phyloP scores from a whole-genome alignment of 2,329 filamentous ascomycete genomes.

The Trichoderma koningiopsis region DNA sequence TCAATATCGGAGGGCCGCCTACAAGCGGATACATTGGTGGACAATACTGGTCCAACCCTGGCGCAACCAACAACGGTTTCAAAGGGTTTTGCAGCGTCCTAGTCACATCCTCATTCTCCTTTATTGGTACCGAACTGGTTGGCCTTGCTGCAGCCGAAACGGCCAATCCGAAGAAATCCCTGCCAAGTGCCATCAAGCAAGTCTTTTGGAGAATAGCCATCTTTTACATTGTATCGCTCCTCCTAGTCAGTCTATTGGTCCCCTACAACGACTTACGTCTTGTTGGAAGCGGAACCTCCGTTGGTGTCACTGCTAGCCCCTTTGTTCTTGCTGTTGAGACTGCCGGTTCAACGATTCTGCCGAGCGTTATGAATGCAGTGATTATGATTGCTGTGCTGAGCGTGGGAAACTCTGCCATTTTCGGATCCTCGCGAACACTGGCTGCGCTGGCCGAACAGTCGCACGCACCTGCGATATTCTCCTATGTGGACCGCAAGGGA shows the following conservation, averaged over 20 bases:
- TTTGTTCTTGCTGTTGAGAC: constrained; percentile 10
- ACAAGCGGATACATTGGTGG: constrained; percentile 8
- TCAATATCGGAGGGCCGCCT: constrained; percentile 12
- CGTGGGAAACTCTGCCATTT: constrained; percentile 7
- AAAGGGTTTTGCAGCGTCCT: constrained; percentile 15
- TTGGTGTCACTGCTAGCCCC: not conserved
- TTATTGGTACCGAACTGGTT: constrained; percentile 5
- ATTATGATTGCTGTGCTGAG: constrained; percentile 15
- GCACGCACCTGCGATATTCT: constrained; percentile 12
- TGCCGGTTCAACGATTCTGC: constrained; percentile 8
- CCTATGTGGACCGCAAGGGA: constrained; percentile 11
- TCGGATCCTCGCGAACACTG: constrained; percentile 5
- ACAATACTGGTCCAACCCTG: not conserved
- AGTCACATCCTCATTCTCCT: constrained; percentile 5
- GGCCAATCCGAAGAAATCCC: constrained; percentile 2
- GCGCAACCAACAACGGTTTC: constrained; percentile 6
- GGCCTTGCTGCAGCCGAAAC: constrained; percentile 8
- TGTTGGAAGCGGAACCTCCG: not conserved
- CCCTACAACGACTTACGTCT: constrained; percentile 4
- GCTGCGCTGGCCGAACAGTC: constrained; percentile 6
- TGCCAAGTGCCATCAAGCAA: constrained; percentile 13
- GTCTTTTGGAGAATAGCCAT: constrained; percentile 14
- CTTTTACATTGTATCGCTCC: constrained; percentile 12
- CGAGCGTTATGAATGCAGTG: constrained; percentile 6
- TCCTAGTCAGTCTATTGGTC: not conserved